Base-by-base conservation (phyloP, 176 grass and related monocot genomes). In the Neostapfia colusana region DNA sequence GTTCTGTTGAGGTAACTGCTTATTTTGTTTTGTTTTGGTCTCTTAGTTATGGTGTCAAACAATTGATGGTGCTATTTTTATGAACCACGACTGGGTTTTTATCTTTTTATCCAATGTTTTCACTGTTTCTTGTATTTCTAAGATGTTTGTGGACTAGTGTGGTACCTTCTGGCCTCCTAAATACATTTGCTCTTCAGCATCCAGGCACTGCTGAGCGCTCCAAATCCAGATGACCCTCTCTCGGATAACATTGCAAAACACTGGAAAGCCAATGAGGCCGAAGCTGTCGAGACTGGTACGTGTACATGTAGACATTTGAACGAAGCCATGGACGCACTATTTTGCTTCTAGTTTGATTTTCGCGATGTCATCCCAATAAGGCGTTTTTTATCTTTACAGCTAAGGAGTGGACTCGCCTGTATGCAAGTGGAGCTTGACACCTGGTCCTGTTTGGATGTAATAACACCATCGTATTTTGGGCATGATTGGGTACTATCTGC, bases 181-280 rank as follows among this genome's bases (percentile, higher is more conserved):
- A 28, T 81, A 59, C 37, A 11, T 84, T 79, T n/a, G 21, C 10
- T 63, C 48, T 78, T 69, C 79, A 97, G 93, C 70, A 97, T 97
- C 72, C 93, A 97, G 80, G 90, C 93, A 83, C 85, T 93, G 42
- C 70, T 97, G 75, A 97, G 93, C 8, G 93, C 93, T 42, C 93
- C 93, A 80, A 97, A 97, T 73, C 93, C 93, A 12, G 93, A 97
- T 51, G 93, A 97, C 63, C 93, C 93, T 31, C 90, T 97, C 62
- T 93, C 93, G 12, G 93, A 97, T 20, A 97, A 93, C 45, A 83
- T 97, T 54, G 93, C 93, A 31, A 97, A 93, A n/a, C 93, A 97
- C 82, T 97, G 93, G 93, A 97, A 97, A 80, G 18, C 90, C 39
- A 93, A 97, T 67, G 93, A 97, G 93, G 83, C 74, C 0, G 93